These are phyloP conservation scores for Obelidium mucronatum DNA, from an alignment of 192 early-diverging fungal species.

Conservation along the genomic window DNA sequence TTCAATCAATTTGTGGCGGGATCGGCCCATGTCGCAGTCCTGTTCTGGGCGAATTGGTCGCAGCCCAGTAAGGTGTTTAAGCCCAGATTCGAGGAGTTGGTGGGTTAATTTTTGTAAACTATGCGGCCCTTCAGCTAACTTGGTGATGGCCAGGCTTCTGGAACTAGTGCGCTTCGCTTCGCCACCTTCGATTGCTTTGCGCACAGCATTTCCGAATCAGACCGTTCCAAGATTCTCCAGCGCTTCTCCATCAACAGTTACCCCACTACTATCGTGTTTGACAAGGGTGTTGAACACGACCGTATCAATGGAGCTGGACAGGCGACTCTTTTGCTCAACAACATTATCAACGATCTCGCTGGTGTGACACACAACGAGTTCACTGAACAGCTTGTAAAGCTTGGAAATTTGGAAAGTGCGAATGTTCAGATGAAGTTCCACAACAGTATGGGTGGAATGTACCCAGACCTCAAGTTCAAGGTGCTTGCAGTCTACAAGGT, in stretches of 20 bases:
- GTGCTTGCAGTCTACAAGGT: not conserved
- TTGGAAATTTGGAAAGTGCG: not conserved
- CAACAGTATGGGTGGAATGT: not conserved
- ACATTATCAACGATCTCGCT: not conserved
- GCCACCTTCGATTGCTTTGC: not conserved
- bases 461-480: not conserved
- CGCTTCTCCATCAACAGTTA: not conserved
- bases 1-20: not conserved
- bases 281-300: not conserved
- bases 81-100: not conserved
- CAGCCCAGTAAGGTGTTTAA: not conserved
- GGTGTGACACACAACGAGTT: not conserved
- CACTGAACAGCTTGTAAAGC: not conserved
- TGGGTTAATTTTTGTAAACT: not conserved
- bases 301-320: not conserved
- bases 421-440: not conserved
- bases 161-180: not conserved
- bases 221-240: too few relatives aligned
- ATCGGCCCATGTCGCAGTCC: not conserved
- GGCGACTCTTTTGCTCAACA: not conserved
- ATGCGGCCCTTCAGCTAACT: not conserved
- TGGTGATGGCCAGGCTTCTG: not conserved
- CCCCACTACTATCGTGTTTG: conserved; percentile 5
- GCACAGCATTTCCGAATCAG: not conserved
- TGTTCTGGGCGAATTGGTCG: conserved; percentile 1